A percentile compares a stretch with the other conserved stretches of the same genome.
Conservation (phyloP, 1,284 basidiomycete genomes). For the Stygiomarasmius scandens region DNA sequence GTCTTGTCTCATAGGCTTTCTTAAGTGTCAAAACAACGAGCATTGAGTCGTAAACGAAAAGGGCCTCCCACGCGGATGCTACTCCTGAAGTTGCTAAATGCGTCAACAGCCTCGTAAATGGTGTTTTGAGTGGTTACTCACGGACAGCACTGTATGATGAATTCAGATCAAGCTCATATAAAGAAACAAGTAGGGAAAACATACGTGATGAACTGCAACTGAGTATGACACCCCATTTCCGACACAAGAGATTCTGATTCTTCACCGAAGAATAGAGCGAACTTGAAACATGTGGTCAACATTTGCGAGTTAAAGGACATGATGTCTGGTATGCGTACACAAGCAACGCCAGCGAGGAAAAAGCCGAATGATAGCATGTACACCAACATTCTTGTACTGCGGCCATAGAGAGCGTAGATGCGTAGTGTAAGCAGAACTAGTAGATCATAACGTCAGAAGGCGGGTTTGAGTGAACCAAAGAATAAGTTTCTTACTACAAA, state of each 20-base stretch:
- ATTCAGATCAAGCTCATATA: not conserved
- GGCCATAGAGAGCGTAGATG: slow-evolving; percentile 11
- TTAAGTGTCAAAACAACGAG: slow-evolving; percentile 9
- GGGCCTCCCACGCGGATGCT: slow-evolving; percentile 10
- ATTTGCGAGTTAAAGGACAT: not conserved
- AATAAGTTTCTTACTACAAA: slow-evolving; percentile 11
- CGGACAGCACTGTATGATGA: not conserved
- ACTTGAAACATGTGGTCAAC: not conserved
- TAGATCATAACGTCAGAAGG: not conserved
- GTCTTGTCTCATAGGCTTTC: slow-evolving; percentile 8
- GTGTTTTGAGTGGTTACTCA: not conserved
- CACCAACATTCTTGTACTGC: slow-evolving; percentile 4
- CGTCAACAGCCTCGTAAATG: too few species aligned
- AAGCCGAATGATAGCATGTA: slow-evolving; percentile 9
- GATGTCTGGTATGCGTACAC: not conserved
- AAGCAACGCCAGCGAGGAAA: slow-evolving; percentile 1
- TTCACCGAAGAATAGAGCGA: slow-evolving; percentile 12
- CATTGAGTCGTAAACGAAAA: slow-evolving; percentile 14
- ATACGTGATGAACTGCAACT: slow-evolving; percentile 5
- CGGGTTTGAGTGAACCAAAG: too few species aligned
- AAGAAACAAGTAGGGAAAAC: not conserved
- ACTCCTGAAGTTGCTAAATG: too few species aligned
- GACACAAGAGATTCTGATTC: slow-evolving; percentile 4
- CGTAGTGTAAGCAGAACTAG: slow-evolving; percentile 14
- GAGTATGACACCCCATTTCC: slow-evolving; percentile 9